Evolutionary conservation across 768 basidiomycete species (phyloP), one percentile per base, ranked within the genome.

Genomic region (Exsudoporus frostii): DNA sequence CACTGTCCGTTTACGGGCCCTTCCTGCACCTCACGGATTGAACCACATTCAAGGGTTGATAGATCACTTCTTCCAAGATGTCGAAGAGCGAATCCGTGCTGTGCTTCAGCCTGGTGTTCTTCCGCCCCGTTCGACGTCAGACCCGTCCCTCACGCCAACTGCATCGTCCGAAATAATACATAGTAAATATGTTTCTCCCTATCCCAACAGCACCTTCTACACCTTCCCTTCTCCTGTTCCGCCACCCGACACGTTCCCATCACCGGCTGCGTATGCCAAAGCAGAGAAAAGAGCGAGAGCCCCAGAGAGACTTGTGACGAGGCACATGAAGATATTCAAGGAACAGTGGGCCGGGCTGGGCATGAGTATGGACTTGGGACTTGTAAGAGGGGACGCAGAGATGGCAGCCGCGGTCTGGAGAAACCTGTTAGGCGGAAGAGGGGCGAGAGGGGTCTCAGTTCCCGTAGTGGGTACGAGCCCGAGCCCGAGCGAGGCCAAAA

Each of bases 31-130:
- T 1, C 78, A 88, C 48, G 90, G 88, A 22, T 73, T 74, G 59
- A 67, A 79, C 54, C 89, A 88, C 73, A 78, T 88, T 58, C 89
- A 95, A 71, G 89, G 78, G 7, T 77, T 98, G 54, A 79, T 97
- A 57, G 93, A 96, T 69, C 93, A 97, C 73, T 97, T 95, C 74
- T 98, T 98, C 77, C 75, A 92, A 59, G 92, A 98, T 67, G 81
- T 92, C 56, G 96, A 98, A 65, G 88, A 90, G 65, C 88, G 93
- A 50, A 84, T 98, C 44, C 86, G 94, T 19, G 74, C 80, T 6
- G 86, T 93, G 27, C 82, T 92, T 39, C 86, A 87, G 48, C 85
- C 87, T 6, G 76, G 70, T 15, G 39, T 65, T 14, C 46, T 70
- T 22, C 70, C 62, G 1, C 57, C 68, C 5, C 68, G 70, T 38